Conservation (phyloP, 345 rosid genomes). For the Melastoma malabathricum region DNA sequence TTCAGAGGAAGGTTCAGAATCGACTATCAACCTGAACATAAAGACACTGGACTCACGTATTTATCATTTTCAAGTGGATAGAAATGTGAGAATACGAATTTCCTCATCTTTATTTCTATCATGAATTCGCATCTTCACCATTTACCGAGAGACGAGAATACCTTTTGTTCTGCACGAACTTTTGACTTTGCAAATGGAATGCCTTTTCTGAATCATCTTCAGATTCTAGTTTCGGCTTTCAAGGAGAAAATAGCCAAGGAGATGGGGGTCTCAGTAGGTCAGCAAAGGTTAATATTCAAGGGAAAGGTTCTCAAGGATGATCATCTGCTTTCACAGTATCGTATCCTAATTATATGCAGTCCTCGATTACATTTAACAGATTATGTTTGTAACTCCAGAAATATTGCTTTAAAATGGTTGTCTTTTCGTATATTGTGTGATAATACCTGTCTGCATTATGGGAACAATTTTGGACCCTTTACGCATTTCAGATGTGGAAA, state of each 20-base stretch:
- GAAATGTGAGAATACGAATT: conserved; percentile 38
- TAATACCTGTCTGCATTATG: too few species aligned
- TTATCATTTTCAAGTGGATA: conserved; percentile 49
- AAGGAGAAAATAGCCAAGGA: conserved; percentile 73
- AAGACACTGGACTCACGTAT: conserved; percentile 81
- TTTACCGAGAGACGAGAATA: too few species aligned
- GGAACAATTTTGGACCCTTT: conserved; percentile 14
- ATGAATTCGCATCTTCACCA: too few species aligned
- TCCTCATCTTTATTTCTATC: neutral
- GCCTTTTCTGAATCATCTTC: conserved; percentile 8
- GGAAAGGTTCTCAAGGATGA: conserved; percentile 91
- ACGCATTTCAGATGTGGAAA: conserved; percentile 68
- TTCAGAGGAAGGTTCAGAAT: conserved; percentile 37
- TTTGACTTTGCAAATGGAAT: too few species aligned
- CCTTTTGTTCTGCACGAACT: neutral
- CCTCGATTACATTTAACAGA: neutral
- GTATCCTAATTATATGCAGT: conserved; percentile 37
- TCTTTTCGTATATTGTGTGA: too few species aligned
- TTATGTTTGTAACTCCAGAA: neutral
- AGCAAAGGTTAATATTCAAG: conserved; percentile 82
- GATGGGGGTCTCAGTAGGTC: conserved; percentile 70
- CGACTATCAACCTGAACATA: conserved; percentile 57
- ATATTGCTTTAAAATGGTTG: too few species aligned
- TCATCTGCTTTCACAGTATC: conserved; percentile 75
- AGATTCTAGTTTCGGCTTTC: conserved; percentile 60